Conservation (phyloP, 768 basidiomycete species). For the Cystofilobasidium ferigula region DNA sequence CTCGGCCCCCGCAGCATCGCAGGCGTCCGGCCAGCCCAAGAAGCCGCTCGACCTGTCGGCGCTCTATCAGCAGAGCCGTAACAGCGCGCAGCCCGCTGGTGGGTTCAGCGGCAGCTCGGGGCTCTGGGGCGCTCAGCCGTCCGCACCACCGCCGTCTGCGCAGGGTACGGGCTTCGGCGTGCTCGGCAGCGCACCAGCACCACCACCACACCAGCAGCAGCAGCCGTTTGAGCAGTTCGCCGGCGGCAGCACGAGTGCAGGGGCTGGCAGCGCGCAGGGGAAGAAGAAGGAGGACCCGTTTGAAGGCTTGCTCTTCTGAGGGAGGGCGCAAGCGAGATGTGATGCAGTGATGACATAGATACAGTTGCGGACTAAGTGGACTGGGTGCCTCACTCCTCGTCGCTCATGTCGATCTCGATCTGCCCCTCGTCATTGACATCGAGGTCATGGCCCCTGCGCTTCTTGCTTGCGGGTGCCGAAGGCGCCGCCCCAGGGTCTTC, state of each 20-base stretch:
- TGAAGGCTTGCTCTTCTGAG: conserved; percentile 16
- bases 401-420: conserved; percentile 7
- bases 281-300: conserved; percentile 20
- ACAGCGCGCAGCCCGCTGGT: background rate
- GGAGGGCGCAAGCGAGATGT: no score
- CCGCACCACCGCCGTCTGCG: no score
- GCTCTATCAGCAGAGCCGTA: conserved; percentile 15
- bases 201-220: background rate
- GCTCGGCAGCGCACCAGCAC: background rate
- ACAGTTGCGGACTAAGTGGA: no score
- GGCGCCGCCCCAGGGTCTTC: background rate
- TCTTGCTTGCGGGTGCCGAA: background rate
- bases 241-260: background rate
- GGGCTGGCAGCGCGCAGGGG: background rate
- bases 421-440: background rate
- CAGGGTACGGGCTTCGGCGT: no score
- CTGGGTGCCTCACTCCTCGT: background rate
- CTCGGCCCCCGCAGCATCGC: conserved; percentile 1
- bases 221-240: conserved; percentile 2
- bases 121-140: background rate
- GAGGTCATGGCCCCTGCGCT: background rate
- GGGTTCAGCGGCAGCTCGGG: background rate
- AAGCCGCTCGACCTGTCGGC: conserved; percentile 17
- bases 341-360: no score
- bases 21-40: conserved; percentile 5